Conservation (phyloP, 2,329 filamentous ascomycete genomes). For the Phialophora macrospora region DNA sequence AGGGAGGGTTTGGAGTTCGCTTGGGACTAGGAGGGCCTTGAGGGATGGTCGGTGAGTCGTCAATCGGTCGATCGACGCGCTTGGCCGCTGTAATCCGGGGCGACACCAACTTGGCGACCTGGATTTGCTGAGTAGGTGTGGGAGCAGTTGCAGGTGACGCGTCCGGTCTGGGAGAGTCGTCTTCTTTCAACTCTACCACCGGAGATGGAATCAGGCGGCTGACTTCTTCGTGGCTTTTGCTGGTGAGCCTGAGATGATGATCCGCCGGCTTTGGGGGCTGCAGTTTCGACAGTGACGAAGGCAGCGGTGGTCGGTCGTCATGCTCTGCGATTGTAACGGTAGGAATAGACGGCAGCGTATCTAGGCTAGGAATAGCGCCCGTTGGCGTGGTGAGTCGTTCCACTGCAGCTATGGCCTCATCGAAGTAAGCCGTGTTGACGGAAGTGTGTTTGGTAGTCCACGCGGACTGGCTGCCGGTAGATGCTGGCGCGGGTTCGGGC, state of each 20-base stretch:
- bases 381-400: constrained; percentile 34
- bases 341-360: constrained; percentile 17
- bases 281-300: not conserved
- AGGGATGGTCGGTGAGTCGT: constrained; percentile 36
- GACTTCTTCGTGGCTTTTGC: constrained; percentile 27
- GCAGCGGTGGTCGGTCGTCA: constrained; percentile 8
- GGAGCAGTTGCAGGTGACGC: not conserved
- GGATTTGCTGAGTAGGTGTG: constrained; percentile 12
- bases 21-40: constrained; percentile 26
- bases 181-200: constrained; percentile 33
- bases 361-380: not conserved
- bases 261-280: constrained; percentile 9
- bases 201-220: constrained; percentile 35
- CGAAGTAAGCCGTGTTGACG: constrained; percentile 36
- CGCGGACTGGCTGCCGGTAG: constrained; percentile 15
- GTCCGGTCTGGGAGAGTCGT: constrained; percentile 28
- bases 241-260: constrained; percentile 8
- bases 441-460: constrained; percentile 34
- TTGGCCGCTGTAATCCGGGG: constrained; percentile 23
- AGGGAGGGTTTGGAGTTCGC: constrained; percentile 2
- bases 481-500: constrained; percentile 9
- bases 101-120: constrained; percentile 11
- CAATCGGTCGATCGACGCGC: constrained; percentile 30
- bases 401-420: constrained; percentile 39
- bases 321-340: constrained; percentile 15